phyloP scores from a whole-genome alignment of 2,329 filamentous ascomycete species.

The Ceratocystis destructans region DNA sequence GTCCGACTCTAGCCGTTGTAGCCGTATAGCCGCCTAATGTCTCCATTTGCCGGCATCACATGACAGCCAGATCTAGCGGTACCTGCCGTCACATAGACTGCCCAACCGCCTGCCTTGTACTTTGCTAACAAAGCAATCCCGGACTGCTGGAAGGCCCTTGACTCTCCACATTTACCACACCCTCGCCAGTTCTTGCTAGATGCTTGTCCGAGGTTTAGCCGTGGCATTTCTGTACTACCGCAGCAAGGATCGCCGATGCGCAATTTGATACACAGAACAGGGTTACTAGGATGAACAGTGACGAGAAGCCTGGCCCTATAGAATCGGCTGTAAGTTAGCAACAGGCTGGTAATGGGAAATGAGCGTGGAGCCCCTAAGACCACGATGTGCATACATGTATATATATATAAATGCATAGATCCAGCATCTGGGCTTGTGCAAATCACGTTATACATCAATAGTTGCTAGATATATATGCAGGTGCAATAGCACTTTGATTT shows the following conservation, averaged over 20 bases:
- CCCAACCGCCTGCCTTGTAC: neutral
- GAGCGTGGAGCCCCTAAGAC: constrained; percentile 1
- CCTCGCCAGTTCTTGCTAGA: too few species aligned
- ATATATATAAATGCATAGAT: neutral
- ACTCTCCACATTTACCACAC: too few species aligned
- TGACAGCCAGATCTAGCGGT: neutral
- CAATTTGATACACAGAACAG: neutral
- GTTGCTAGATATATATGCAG: too few species aligned
- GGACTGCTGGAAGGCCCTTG: constrained; percentile 14
- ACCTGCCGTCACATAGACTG: neutral
- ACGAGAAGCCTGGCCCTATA: too few species aligned
- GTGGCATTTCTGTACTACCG: neutral
- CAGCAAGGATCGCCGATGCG: neutral
- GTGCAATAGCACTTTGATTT: neutral
- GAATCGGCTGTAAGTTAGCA: neutral
- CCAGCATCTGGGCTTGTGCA: neutral
- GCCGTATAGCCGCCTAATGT: neutral
- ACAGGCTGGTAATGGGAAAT: neutral
- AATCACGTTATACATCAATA: too few species aligned
- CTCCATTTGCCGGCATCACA: constrained; percentile 12
- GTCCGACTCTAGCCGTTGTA: neutral
- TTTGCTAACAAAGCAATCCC: constrained; percentile 1
- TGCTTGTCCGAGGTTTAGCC: neutral
- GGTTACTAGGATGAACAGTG: neutral
- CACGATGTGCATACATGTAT: neutral